Evolutionary conservation across 2,329 filamentous ascomycete genomes (phyloP).

Genomic region (Cladosporium colombiae): DNA sequence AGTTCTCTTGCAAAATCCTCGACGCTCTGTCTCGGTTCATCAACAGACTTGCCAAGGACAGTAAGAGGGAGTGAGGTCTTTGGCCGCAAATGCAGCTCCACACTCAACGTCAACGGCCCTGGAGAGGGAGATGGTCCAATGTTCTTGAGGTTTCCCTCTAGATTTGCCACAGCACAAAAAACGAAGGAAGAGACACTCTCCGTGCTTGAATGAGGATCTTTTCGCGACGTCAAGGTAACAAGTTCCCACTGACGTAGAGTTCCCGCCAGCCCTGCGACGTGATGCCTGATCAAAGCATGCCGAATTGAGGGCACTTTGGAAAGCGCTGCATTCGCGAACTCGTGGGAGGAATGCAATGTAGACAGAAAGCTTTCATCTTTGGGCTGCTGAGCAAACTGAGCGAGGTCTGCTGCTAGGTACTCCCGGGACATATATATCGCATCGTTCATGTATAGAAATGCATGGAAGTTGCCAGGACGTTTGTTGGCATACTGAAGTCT

Average conservation of each 20-base stretch:
- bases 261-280: no score
- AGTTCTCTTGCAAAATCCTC: background rate
- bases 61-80: background rate
- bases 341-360: background rate
- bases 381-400: background rate
- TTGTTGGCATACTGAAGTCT: background rate
- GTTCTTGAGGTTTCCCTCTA: background rate
- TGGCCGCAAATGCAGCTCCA: background rate
- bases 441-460: background rate
- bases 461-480: no score
- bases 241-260: no score
- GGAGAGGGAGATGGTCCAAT: background rate
- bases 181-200: background rate
- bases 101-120: background rate
- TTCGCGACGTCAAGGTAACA: background rate
- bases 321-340: background rate
- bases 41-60: no score
- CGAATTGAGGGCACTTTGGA: background rate
- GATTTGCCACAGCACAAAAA: background rate
- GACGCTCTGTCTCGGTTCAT: background rate
- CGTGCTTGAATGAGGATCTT: background rate
- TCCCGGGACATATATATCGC: background rate
- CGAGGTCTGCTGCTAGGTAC: background rate
- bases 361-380: background rate
- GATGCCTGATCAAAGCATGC: background rate